Conservation (phyloP, 129 eudicot genomes). For the Deinandra increscens region DNA sequence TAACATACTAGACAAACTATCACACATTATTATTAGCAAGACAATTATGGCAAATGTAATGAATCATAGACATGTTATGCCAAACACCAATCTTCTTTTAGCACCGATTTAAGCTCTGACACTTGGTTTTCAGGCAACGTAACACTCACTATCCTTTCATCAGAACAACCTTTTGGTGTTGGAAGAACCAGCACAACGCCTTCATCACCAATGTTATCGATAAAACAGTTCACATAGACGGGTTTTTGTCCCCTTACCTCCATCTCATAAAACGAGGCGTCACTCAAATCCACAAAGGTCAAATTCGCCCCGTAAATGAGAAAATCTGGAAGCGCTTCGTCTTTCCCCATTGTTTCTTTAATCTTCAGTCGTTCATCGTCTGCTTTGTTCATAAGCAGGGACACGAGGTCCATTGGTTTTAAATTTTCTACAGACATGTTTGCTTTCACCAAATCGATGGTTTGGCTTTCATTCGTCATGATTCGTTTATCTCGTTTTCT, state of each 20-base stretch:
- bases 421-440: slow-evolving; percentile 27
- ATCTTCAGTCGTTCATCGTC: slow-evolving; percentile 45
- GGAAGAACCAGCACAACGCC: slow-evolving; percentile 80
- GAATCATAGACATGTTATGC: slow-evolving; percentile 5
- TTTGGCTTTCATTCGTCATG: slow-evolving; percentile 39
- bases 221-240: slow-evolving; percentile 31
- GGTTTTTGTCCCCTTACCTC: slow-evolving; percentile 55
- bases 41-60: neutral
- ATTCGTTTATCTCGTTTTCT: slow-evolving; percentile 11
- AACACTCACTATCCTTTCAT: slow-evolving; percentile 41
- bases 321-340: slow-evolving; percentile 36
- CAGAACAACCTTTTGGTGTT: slow-evolving; percentile 18
- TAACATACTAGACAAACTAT: neutral
- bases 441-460: slow-evolving; percentile 42
- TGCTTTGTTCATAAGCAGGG: slow-evolving; percentile 30
- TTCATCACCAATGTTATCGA: slow-evolving; percentile 65
- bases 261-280: slow-evolving; percentile 45
- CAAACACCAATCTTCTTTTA: slow-evolving; percentile 36
- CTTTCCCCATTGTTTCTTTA: slow-evolving; percentile 38
- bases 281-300: slow-evolving; percentile 58
- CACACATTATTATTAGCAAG: neutral
- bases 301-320: slow-evolving; percentile 61
- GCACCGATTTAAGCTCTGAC: slow-evolving; percentile 31
- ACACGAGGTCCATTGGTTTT: slow-evolving; percentile 33
- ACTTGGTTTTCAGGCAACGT: slow-evolving; percentile 55